Evolutionary conservation across 2,329 filamentous ascomycete species (phyloP).

Genomic region (Epichloe elymi): DNA sequence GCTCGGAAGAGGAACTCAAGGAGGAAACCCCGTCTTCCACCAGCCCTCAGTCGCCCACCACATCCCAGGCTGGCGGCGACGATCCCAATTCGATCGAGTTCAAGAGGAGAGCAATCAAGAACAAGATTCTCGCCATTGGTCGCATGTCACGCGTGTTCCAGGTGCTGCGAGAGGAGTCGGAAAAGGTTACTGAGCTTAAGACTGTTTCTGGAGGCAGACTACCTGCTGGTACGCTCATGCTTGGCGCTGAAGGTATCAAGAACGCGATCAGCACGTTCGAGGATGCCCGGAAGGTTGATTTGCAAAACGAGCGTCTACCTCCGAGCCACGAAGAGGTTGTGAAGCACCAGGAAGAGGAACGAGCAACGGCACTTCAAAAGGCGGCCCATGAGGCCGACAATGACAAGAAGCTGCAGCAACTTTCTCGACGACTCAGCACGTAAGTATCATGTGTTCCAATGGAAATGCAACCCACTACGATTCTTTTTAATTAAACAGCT

Average conservation of each 20-base stretch:
- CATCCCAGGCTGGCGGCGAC: constrained; percentile 24
- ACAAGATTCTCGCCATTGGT: constrained; percentile 97
- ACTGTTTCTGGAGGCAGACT: constrained; percentile 86
- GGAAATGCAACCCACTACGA: not conserved
- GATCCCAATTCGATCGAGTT: constrained; percentile 84
- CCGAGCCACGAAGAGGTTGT: constrained; percentile 86
- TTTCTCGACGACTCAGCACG: constrained; percentile 92
- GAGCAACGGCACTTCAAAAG: constrained; percentile 71
- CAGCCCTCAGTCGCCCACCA: constrained; percentile 48
- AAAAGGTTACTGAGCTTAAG: constrained; percentile 94
- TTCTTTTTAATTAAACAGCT: not conserved
- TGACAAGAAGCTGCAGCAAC: constrained; percentile 71
- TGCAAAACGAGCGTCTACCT: constrained; percentile 91
- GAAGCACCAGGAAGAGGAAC: constrained; percentile 68
- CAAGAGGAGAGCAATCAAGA: constrained; percentile 95
- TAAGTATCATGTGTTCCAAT: constrained; percentile 28
- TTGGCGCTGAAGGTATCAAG: constrained; percentile 96
- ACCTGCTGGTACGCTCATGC: constrained; percentile 91
- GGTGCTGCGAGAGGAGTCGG: constrained; percentile 91
- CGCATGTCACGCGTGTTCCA: constrained; percentile 96
- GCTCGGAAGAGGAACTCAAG: constrained; percentile 96
- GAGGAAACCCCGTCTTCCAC: constrained; percentile 61
- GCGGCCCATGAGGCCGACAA: constrained; percentile 84
- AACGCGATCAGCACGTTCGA: constrained; percentile 95
- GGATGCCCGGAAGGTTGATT: constrained; percentile 88